Percentiles rank a stretch among this genome's conserved stretches.
Evolutionary conservation across 2,329 filamentous ascomycete genomes (phyloP).

Genomic region (Fusarium anthophilum): DNA sequence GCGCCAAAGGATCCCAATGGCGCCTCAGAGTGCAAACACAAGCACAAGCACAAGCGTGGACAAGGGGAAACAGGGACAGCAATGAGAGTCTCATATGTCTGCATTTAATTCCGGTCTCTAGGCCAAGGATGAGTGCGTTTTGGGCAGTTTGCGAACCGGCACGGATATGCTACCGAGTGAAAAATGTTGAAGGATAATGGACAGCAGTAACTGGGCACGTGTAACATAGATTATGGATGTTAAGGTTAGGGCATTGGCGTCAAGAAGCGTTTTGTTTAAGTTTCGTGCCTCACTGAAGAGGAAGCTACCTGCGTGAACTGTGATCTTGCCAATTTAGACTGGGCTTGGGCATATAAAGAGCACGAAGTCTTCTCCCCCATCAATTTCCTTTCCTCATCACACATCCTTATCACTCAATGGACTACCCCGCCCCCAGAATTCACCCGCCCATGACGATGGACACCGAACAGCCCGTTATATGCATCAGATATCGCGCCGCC

Average conservation of each 20-base stretch:
- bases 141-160: constrained; percentile 1
- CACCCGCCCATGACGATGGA: background rate
- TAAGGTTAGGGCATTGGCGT: constrained; percentile 42
- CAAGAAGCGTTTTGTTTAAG: constrained; percentile 36
- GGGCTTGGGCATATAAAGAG: background rate
- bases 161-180: background rate
- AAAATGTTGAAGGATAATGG: constrained; percentile 14
- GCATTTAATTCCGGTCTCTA: background rate
- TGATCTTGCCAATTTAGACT: background rate
- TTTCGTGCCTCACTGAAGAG: constrained; percentile 19
- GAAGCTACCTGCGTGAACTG: background rate
- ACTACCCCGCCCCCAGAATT: background rate
- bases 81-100: background rate
- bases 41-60: background rate
- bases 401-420: background rate
- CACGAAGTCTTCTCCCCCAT: background rate
- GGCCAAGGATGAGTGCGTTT: background rate
- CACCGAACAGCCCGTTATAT: background rate
- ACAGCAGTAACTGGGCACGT: constrained; percentile 18
- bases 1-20: background rate
- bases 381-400: background rate
- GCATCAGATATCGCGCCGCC: background rate
- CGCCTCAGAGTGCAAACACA: background rate
- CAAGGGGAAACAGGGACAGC: background rate
- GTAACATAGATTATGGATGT: constrained; percentile 42